Base-by-base conservation (phyloP, 2,329 filamentous ascomycete species). In the Neoarthrinium moseri region DNA sequence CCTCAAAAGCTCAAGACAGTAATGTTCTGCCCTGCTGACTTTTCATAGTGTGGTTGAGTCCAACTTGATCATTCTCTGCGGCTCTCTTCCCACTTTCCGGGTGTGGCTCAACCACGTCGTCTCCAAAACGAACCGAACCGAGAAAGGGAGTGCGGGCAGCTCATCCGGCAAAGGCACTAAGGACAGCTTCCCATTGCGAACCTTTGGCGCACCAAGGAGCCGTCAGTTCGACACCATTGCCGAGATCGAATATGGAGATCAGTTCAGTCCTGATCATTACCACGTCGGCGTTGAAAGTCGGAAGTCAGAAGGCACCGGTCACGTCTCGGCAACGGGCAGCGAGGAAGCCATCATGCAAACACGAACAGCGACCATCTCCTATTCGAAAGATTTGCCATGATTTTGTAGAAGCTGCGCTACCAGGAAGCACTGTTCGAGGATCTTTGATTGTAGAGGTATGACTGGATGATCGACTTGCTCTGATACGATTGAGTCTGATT, bases 81-180 rank as follows among this genome's bases (percentile, higher is more conserved):
- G 43, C 24, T 38, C 36, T 15, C 30, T 49, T 13, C 38, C 46
- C 8, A 51, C 49, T 3, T 30, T 51, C 43, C 38, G 42, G 24
- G 41, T 41, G n/a, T 51, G 45, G 35, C 29, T 51, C 49, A 35
- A 12, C 84, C 84, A 70, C 88, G 88, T n/a, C 13, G n/a, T 20
- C 4, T 10, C 26, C 1, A 42, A 20, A 21, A 30, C 11, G 13
- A 12, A n/a, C 17, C 8, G 24, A 8, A 12, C n/a, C 17, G 6
- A 24, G 11, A 42, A 30, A 20, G 26, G 20, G 10, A 32, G 24
- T n/a, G 23, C 13, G 5, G 26, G 38, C 13, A 37, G 26, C 32
- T 29, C 10, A 15, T 12, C 13, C 17, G 38, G 20, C 24, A 42
- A 20, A 18, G 8, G 18, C 11, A 21, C n/a, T 22, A 26, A 29